phyloP scores from a whole-genome alignment of 345 rosid genomes.

The Hibiscus tridactylites region DNA sequence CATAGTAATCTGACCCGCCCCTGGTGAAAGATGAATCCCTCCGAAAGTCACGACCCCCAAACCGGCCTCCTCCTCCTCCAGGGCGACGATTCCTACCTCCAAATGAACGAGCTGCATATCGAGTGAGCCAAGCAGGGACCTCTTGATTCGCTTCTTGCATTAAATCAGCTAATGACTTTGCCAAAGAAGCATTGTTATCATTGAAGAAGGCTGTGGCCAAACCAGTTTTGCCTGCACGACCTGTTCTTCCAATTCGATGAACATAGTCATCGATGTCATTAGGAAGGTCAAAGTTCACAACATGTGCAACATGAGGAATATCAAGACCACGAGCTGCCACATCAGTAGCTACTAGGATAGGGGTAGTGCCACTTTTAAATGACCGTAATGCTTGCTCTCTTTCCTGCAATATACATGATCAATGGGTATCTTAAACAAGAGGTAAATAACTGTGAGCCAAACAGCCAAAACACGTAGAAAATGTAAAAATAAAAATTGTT shows the following conservation, averaged over 20 bases:
- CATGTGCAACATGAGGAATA: neutral
- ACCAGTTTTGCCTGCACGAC: neutral
- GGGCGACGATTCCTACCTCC: slow-evolving; percentile 18
- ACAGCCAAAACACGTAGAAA: neutral
- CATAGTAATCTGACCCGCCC: slow-evolving; percentile 51
- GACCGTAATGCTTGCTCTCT: neutral
- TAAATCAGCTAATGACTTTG: slow-evolving; percentile 58
- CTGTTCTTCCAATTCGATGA: neutral
- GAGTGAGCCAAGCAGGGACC: slow-evolving; percentile 76
- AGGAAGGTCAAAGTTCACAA: neutral
- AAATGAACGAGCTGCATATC: neutral
- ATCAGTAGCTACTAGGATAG: neutral
- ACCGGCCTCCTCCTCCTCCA: slow-evolving; percentile 56
- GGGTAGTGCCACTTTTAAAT: neutral
- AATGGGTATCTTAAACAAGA: neutral
- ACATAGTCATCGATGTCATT: neutral
- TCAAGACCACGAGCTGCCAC: neutral
- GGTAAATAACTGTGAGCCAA: neutral
- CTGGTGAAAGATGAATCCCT: slow-evolving; percentile 52
- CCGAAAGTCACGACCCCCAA: slow-evolving; percentile 81
- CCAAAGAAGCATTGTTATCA: slow-evolving; percentile 64
- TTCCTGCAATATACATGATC: neutral
- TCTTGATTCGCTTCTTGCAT: slow-evolving; percentile 95
- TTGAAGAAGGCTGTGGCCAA: slow-evolving; percentile 74
- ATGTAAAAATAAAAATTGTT: neutral